Evolutionary conservation across 1,139 yeast genomes (phyloP), one percentile per base, ranked within the genome.

Genomic region (Hansenula sp.): DNA sequence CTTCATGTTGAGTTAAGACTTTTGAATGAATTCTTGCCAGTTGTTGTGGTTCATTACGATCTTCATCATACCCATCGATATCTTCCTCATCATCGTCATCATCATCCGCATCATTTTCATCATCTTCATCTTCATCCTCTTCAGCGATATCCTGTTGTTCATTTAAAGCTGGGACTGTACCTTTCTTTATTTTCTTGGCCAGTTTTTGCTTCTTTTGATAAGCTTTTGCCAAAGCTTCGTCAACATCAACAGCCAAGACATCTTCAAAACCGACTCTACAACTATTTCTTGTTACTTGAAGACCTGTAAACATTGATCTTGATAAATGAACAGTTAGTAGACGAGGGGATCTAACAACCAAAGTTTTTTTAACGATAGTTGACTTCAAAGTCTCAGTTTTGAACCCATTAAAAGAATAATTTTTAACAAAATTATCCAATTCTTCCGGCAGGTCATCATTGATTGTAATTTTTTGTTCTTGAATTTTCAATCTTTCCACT

Each of bases 311-410:
- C 33, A 85, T 74, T 0, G 96, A 89, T 54, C 98, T 72, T 6
- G 96, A 87, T 42, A 91, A 67, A 61, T 91, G 97, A 17, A 91
- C 67, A 0, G 88, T 79, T 48, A 90, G 71, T 12, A 87, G 70
- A 44, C 76, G 72, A 0, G 98, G 96, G 4, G 90, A 77, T 48
- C 76, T 74, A 34, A 79, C 71, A 38, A 87, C 76, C 37, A 74
- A 73, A 0, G 84, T 78, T 48, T 75, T 76, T 55, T 86, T 82
- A 41, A 79, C 74, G 3, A 90, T 90, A 0, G 84, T 78, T 0
- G 93, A 77, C 15, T 79, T 77, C 5, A 81, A 60, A 27, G 62
- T 61, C 13, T 74, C 66, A 3, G 82, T 65, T 37, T 70, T 70
- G 41, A 75, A 63, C 0, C 76, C 76, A 18, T 65, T 60, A 38